Base-by-base conservation (phyloP, 208 protist genomes). In the Leptomonas seymouri region DNA sequence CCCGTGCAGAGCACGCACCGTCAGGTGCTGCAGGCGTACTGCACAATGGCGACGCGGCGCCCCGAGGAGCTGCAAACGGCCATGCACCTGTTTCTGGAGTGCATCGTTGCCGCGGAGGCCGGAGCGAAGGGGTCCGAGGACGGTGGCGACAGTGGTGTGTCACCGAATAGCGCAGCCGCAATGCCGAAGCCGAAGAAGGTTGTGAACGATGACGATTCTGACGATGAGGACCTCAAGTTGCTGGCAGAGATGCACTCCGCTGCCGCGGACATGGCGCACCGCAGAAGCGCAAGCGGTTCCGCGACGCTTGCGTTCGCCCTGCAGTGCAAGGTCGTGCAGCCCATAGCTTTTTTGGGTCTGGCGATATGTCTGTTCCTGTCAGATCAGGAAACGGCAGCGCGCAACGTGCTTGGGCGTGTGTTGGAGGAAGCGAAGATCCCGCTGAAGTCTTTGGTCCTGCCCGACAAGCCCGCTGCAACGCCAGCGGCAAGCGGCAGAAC, bases 21-120 rank as follows among this genome's bases (percentile, higher is more conserved):
- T 27, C 77, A 85, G 67, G 74, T 96, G 46, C 78, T 98, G 25
- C 81, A 97, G 58, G 82, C 71, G 12, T 96, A 95, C 77, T 88
- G 71, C 54, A 80, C 88, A 18, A 67, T 98, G 68, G 80, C 85
- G 0, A 87, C 66, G 34, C 93, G 89, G 50, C 73, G 83, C 49
- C 76, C 74, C 46, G 48, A 55, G 18, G 56, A 89, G 36, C 36
- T 96, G 21, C 89, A 97, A 50, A 84, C 85, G 16, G 93, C 92
- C 11, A 71, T 95, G 62, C 84, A 91, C 21, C 73, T 88, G 16
- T 94, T 90, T 46, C 64, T 82, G 2, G 59, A 79, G 45, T 71
- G 89, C 45, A 83, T 85, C 62, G 67, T 70, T 9, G 56, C 51
- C 0, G 64, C 73, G 2, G 72, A 84, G 55, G 54, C 66, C 15